Conservation (phyloP, 2,329 filamentous ascomycete species). For the Diaporthe longicolla region DNA sequence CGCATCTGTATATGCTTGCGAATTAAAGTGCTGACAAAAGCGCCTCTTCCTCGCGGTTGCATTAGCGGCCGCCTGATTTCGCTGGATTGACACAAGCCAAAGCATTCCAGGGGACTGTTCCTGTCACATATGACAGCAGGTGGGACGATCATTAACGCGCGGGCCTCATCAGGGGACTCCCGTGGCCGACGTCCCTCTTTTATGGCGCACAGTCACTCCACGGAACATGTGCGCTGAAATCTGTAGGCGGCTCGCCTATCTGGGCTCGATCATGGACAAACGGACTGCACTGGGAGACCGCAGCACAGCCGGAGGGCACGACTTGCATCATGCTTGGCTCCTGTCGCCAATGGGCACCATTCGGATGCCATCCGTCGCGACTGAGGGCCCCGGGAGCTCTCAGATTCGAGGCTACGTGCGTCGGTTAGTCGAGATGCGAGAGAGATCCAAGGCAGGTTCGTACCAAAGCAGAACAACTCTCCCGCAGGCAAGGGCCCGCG, state of each 20-base stretch:
- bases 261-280: not conserved
- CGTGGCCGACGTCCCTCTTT: not conserved
- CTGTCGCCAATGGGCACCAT: constrained; percentile 3
- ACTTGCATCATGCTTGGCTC: constrained; percentile 14
- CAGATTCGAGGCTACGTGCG: constrained; percentile 40
- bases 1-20: constrained; percentile 26
- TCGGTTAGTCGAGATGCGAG: constrained; percentile 38
- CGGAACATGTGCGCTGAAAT: constrained; percentile 3
- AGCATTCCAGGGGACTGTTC: not conserved
- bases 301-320: not conserved
- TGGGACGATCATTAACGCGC: not conserved
- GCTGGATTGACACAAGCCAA: constrained; percentile 25
- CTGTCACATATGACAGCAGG: constrained; percentile 22
- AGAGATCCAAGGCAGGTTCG: constrained; percentile 32
- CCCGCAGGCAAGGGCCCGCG: constrained; percentile 31
- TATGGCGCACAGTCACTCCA: not conserved
- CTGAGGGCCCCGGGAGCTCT: not conserved
- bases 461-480: constrained; percentile 17
- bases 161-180: not conserved
- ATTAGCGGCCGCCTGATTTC: constrained; percentile 26
- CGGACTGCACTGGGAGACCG: constrained; percentile 1
- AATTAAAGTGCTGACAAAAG: constrained; percentile 17
- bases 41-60: constrained; percentile 1
- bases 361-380: constrained; percentile 21
- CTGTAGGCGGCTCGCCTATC: constrained; percentile 38